Percentiles rank a stretch among this genome's conserved stretches.
These are phyloP conservation scores for Stereocaulon alpinum DNA, from an alignment of 495 filamentous ascomycete species.

Conservation along the genomic window DNA sequence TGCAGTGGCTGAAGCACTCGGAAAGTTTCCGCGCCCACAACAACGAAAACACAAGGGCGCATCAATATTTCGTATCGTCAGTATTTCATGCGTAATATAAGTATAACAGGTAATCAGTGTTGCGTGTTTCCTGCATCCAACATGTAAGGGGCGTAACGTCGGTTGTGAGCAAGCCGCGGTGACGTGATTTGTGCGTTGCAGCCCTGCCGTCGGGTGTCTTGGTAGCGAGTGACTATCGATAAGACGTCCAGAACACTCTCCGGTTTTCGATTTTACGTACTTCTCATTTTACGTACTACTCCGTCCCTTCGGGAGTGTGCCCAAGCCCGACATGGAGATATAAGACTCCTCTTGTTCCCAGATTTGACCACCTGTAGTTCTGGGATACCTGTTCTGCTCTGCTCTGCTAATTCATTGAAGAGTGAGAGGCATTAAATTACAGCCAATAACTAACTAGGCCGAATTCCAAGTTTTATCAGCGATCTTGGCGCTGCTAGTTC, in stretches of 20 bases:
- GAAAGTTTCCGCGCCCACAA: not conserved
- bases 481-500: too few relatives aligned
- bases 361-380: too few relatives aligned
- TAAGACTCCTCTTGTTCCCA: too few relatives aligned
- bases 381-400: too few relatives aligned
- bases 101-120: not conserved
- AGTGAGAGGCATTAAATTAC: too few relatives aligned
- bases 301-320: too few relatives aligned
- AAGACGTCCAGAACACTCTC: not conserved
- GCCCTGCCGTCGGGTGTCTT: too few relatives aligned
- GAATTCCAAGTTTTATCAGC: too few relatives aligned
- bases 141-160: not conserved
- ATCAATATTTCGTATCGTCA: not conserved
- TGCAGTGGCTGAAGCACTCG: constrained; percentile 4
- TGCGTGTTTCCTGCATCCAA: not conserved
- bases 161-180: not conserved
- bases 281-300: not conserved
- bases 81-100: not conserved
- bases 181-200: not conserved
- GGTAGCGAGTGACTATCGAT: not conserved
- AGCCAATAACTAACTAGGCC: too few relatives aligned
- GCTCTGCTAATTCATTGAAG: too few relatives aligned
- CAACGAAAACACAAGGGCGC: not conserved
- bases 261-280: not conserved
- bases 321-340: too few relatives aligned